These are phyloP conservation scores for Cordyceps fumosorosea DNA, from an alignment of 2,329 filamentous ascomycete species.

Conservation along the genomic window DNA sequence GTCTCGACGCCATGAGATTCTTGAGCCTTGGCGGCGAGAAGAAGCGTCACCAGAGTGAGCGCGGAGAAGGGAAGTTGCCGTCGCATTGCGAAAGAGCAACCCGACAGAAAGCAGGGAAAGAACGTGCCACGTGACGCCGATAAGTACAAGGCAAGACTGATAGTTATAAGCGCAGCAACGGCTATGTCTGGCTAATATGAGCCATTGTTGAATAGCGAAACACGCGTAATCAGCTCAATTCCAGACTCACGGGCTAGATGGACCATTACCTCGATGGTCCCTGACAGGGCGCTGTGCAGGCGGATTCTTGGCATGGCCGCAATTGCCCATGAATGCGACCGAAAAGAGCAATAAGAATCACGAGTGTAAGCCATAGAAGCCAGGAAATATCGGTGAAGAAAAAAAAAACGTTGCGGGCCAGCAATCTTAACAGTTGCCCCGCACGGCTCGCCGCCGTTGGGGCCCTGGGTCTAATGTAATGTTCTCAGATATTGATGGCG, in stretches of 20 bases:
- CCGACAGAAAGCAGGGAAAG: background rate
- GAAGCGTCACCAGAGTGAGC: background rate
- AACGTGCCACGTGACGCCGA: background rate
- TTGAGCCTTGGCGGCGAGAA: background rate
- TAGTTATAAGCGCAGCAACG: background rate
- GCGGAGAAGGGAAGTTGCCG: background rate
- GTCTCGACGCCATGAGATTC: background rate
- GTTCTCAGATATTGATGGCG: background rate
- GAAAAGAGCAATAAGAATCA: background rate
- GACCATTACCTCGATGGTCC: background rate
- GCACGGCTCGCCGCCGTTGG: background rate
- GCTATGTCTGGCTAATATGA: background rate
- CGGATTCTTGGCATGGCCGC: background rate
- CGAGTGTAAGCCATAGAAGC: background rate
- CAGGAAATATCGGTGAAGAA: background rate
- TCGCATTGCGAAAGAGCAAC: background rate
- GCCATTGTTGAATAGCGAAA: background rate
- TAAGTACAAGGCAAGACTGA: background rate
- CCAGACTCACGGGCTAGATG: background rate
- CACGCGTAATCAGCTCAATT: background rate
- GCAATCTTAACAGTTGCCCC: background rate
- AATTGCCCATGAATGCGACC: background rate
- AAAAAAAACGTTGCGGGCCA: background rate
- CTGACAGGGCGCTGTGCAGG: background rate
- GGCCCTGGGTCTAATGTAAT: background rate